Evolutionary conservation across 73 alveolate species (phyloP), one percentile per base, ranked within the genome.

Genomic region (Paramecium biaurelia): DNA sequence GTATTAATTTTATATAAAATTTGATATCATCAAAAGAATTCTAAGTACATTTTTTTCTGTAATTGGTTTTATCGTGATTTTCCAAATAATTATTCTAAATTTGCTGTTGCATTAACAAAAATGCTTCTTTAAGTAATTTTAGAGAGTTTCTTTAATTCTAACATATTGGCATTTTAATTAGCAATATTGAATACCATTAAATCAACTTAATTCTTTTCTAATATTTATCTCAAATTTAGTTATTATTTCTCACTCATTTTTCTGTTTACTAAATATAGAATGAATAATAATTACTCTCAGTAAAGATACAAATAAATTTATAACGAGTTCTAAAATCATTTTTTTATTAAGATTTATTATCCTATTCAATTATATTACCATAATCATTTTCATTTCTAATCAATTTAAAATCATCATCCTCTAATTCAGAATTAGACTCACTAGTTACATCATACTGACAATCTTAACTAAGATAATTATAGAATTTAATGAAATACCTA

Each of bases 31-130:
- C 90, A 79, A 41, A 79, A 79, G 74, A 79, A 79, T 45, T 79
- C 90, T 45, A 79, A 24, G 12, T 79, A 79, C 90, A 79, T 79
- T 47, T 79, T 79, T 45, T 79, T 79, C 30, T 79, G 37, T 79
- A 79, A 34, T 21, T 79, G 47, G 4, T 38, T 79, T 79, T 79
- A 45, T 38, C 90, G 9, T 24, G 90, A 79, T 79, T 79, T 79
- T 12, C 90, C 90, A 79, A 79, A 79, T 20, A 79, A 34, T 21
- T 79, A 14, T 34, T 79, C 90, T 24, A 79, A 45, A 43, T 79
- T 79, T 0, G 90, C 90, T 38, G 90, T 79, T 23, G 90, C 90
- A 79, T 79, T 79, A 21, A 79, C 90, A 47, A 79, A 79, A 43
- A 43, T 38, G 12, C 76, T 43, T 79, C 90, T 79, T 10, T 76